Base-by-base conservation (phyloP, 2,329 filamentous ascomycete genomes). In the Colletotrichum orbiculare region DNA sequence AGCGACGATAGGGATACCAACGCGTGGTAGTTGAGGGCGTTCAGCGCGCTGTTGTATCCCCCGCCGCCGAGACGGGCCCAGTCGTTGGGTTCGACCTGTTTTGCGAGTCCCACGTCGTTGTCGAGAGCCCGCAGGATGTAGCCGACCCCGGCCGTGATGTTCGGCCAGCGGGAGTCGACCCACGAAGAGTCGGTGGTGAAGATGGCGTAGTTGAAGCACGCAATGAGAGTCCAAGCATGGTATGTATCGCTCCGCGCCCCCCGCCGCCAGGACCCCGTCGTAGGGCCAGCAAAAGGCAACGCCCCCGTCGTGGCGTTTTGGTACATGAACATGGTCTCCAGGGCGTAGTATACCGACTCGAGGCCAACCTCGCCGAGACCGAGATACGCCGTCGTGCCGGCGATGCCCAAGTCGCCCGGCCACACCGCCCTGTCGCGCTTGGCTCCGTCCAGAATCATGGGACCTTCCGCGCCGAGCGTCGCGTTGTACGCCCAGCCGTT, bases 341-440 rank as follows among this genome's bases (percentile, higher is more conserved):
- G 69, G 0, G 81, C 81, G 52, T 83, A 83, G 50, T 78, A 76
- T 15, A 85, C 75, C 45, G 78, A 79, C 43, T 82, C 75, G 3
- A 85, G 72, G 17, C 70, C 71, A 3, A 78, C 79, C 66, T 84
- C 82, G 33, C 82, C 81, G 1, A 82, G 82, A 7, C 82, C 83
- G 3, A 85, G 79, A 13, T 83, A 80, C 1, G 84, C 76, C 8
- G 76, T 79, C 2, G 84, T 83, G 0, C 84, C 78, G 1, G 83
- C 81, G 49, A 87, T 84, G 3, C 82, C 81, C 78, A 87, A 83
- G 68, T 88, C 86, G 3, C 85, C 85, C 2, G 86, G 83, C 84
- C 85, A 88, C 2, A 87, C 82, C 3, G 85, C 75, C 6, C 83
- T 77, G 69, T 87, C 85, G 38, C 84, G 78, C 71, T 87, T 87